Percentiles rank a stretch among this genome's conserved stretches.
These are phyloP conservation scores for Vitis cinerea DNA, from an alignment of 164 flowering plant species.

Conservation along the genomic window DNA sequence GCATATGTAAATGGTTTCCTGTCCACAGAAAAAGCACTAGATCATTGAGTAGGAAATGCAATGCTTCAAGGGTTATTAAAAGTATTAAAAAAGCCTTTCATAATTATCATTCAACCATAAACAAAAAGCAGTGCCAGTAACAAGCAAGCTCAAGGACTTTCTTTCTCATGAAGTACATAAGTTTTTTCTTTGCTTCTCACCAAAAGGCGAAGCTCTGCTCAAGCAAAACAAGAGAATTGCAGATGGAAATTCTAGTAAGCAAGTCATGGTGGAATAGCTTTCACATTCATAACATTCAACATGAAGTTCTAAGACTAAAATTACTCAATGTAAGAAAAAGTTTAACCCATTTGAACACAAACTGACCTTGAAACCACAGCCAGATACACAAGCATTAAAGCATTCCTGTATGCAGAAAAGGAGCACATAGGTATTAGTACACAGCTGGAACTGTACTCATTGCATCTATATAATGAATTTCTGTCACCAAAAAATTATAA, in stretches of 20 bases:
- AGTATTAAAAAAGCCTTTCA: not conserved
- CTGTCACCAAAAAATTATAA: not conserved
- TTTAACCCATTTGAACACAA: constrained; percentile 5
- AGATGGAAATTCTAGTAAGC: not conserved
- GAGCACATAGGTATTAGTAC: not conserved
- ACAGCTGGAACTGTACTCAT: not conserved
- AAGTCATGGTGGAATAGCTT: not conserved
- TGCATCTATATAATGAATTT: not conserved
- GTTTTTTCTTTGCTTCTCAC: not conserved
- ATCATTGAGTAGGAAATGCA: not conserved
- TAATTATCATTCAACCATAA: not conserved
- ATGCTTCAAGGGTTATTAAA: not conserved
- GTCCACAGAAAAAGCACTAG: too few relatives aligned
- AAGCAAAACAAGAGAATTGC: not conserved
- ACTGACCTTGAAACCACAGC: constrained; percentile 87
- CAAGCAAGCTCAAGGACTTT: not conserved
- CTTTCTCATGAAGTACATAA: not conserved
- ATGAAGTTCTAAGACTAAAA: not conserved
- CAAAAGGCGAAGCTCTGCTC: not conserved
- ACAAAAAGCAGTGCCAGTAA: not conserved
- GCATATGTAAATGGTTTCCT: too few relatives aligned
- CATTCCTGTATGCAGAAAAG: constrained; percentile 57
- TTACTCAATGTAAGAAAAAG: constrained; percentile 1
- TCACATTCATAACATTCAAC: not conserved
- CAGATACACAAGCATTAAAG: constrained; percentile 81